Base-by-base conservation (phyloP, 441 rosid species). In the Croton laevigatus region DNA sequence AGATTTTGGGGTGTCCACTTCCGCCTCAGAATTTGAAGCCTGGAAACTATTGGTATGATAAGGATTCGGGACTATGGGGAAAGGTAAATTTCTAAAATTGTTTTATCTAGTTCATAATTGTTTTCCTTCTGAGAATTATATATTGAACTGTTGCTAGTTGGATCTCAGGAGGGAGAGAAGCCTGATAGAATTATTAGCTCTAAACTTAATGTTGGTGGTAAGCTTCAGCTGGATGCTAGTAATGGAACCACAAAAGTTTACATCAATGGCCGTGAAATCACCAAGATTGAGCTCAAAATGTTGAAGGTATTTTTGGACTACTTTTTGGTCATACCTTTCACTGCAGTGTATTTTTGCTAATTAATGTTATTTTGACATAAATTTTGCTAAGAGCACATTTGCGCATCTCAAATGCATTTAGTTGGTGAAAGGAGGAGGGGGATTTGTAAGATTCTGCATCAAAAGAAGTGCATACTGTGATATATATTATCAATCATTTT, bases 31-130 rank as follows among this genome's bases (percentile, higher is more conserved):
- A 85, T 73, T 68, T 87, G 73, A 83, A 75, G 78, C 91, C 89
- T 51, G 91, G 91, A 45, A 85, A 57, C 69, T 87, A 83, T 75
- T 87, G 91, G 91, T 85, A 87, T 58, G 91, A 87, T 64, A 87
- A 85, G 75, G 87, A 81, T 66, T 87, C 87, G 10, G 91, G 91
- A 4, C 62, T 83, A 5, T 85, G 87, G 87, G 91, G 89, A 65
- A 82, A 83, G 91, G 91, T 87, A 73, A 76, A 68, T 27, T 37
- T 20, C 10, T 23, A 20, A 16, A 7, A 16, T 4, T 32, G n/a
- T 36, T 66, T n/a, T 65, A 44, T 19, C 13, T 61, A 65, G 27
- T 19, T 42, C 67, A 55, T 32, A 4, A 34, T 19, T 71, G 52
- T 7, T 19, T 58, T 60, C 65, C 5, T 32, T 37, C 6, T 53